These are phyloP conservation scores for Gleditsia sinensis DNA, from an alignment of 306 rosid species.

Conservation along the genomic window DNA sequence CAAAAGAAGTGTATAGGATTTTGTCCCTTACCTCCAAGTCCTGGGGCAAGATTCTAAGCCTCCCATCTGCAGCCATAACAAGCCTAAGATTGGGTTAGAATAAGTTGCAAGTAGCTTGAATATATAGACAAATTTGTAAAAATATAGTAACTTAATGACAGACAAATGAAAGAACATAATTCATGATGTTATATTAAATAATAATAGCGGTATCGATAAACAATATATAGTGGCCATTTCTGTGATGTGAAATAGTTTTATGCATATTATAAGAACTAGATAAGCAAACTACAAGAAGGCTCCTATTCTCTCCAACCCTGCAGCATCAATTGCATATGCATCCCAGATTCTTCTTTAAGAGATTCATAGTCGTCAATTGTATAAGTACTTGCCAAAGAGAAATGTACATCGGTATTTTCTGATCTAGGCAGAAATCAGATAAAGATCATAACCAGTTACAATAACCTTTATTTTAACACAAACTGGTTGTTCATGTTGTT, in stretches of 20 bases:
- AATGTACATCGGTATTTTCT: neutral
- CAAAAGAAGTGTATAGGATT: neutral
- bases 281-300: neutral
- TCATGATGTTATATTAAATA: slow-evolving; percentile 6
- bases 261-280: neutral
- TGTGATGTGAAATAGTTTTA: neutral
- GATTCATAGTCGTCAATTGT: neutral
- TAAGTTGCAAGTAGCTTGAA: slow-evolving; percentile 23
- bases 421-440: neutral
- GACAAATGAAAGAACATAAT: slow-evolving; percentile 24
- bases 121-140: slow-evolving; percentile 10
- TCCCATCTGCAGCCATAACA: slow-evolving; percentile 52
- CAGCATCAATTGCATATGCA: neutral
- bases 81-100: slow-evolving; percentile 32
- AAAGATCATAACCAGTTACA: neutral
- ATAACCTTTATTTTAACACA: neutral
- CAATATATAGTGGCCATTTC: slow-evolving; percentile 17
- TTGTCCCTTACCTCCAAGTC: slow-evolving; percentile 12
- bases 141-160: neutral
- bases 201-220: slow-evolving; percentile 26
- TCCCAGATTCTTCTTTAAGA: slow-evolving; percentile 8
- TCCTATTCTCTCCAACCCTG: neutral
- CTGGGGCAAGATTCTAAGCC: slow-evolving; percentile 23
- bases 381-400: slow-evolving; percentile 1
- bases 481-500: slow-evolving; percentile 21